phyloP scores from a whole-genome alignment of 1,284 basidiomycete species.

The Erythrobasidium hasegawianum region DNA sequence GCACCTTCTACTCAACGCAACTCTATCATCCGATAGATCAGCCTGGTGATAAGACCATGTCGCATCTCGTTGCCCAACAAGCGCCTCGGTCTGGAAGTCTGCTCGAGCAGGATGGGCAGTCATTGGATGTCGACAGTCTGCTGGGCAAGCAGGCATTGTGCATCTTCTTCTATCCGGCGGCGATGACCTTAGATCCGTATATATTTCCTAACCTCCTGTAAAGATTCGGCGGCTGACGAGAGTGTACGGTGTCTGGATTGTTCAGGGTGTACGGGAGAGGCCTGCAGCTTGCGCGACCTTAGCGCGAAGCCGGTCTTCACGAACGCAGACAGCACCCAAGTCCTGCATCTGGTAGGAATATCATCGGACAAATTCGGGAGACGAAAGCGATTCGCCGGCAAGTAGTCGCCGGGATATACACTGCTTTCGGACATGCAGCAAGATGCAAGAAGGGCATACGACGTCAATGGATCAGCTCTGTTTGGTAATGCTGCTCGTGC shows the following conservation, averaged over 20 bases:
- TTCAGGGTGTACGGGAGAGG: conserved; percentile 22
- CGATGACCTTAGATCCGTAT: conserved; percentile 24
- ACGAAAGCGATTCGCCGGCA: conserved; percentile 26
- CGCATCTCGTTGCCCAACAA: not conserved
- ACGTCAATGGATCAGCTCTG: conserved; percentile 21
- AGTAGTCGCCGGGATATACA: conserved; percentile 18
- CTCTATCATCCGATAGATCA: too few relatives aligned
- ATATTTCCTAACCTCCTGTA: not conserved
- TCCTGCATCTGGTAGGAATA: conserved; percentile 20
- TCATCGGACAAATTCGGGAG: conserved; percentile 19
- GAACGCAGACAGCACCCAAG: conserved; percentile 7
- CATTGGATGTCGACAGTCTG: conserved; percentile 13
- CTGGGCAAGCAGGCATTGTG: conserved; percentile 12
- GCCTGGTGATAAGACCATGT: too few relatives aligned
- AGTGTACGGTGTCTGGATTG: not conserved
- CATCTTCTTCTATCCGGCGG: conserved; percentile 31
- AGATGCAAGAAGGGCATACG: conserved; percentile 18
- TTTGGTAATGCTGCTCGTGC: conserved; percentile 21
- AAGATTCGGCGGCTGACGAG: not conserved
- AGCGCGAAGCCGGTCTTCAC: conserved; percentile 21
- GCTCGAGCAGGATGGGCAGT: conserved; percentile 17
- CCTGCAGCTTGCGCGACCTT: conserved; percentile 24
- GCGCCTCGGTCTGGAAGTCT: not conserved
- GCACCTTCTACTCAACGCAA: too few relatives aligned
- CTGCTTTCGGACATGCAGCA: conserved; percentile 23